Evolutionary conservation across 192 early-diverging fungal species (phyloP), one percentile per base, ranked within the genome.

Genomic region (Podila horticola): DNA sequence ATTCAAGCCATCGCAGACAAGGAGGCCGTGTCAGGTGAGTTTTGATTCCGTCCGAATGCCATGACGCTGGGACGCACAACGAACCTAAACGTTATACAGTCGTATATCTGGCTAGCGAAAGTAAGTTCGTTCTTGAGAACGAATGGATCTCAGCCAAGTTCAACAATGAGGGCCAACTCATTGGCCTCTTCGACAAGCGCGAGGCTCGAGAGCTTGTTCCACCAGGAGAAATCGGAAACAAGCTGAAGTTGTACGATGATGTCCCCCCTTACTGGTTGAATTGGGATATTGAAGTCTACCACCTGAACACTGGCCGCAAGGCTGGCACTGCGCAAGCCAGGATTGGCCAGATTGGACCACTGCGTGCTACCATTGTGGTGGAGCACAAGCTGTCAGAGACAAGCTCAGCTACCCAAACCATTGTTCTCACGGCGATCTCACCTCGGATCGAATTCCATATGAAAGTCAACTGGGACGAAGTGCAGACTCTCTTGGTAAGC

Each of bases 381-480:
- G 84, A 88, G 73, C 87, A 93, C 29, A 84, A 84, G 15, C 55
- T 99, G 5, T 86, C 92, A n/a, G 67, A 86, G 26, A 85, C 79
- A 0, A 95, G 95, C 86, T 84, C 70, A 24, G 75, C 97, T 4
- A 77, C 75, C 7, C 97, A 98, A 82, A 87, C 82, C 30, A 93
- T 98, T 55, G 91, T 93, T 26, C 77, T 99, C 22, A 88, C 85
- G 4, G 94, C 95, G 1, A 72, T 70, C 7, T 95, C 95, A 24
- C 85, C 83, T 22, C 85, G 91, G 3, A 71, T 99, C 36, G 96
- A 97, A 67, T 99, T 99, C 89, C 93, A 93, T 29, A 97, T 88
- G 68, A 87, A 91, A 19, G 94, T 96, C 20, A 90, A 95, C 55
- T 99, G 98, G 98, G 84, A 98, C 70, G 98, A 99, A 83, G 95